Conservation (phyloP, 192 early-diverging fungal genomes). For the Coemansia sp. region DNA sequence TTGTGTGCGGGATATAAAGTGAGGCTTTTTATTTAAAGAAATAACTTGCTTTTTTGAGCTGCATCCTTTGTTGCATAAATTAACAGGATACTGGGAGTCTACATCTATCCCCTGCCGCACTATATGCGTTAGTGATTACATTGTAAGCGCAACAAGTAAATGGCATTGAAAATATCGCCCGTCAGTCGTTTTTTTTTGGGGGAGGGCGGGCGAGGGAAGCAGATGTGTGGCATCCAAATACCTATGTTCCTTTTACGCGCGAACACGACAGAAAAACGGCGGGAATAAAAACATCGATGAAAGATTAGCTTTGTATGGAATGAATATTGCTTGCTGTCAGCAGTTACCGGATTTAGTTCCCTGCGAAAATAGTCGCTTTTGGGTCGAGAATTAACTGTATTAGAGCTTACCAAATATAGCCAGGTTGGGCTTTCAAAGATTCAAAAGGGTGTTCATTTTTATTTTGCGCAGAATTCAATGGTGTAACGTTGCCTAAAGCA, state of each 20-base stretch:
- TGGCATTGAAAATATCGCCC: neutral
- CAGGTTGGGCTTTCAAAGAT: no score
- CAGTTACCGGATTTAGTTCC: neutral
- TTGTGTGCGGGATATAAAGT: neutral
- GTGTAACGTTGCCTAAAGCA: no score
- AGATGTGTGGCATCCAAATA: no score
- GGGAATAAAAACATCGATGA: neutral
- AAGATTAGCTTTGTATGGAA: neutral
- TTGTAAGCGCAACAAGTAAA: neutral
- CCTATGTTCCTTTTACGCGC: neutral
- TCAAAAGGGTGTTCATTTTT: no score
- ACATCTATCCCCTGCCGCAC: neutral
- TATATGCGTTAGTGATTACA: neutral
- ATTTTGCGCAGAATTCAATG: neutral
- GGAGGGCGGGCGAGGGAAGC: no score
- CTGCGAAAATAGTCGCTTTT: neutral
- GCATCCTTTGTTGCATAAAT: slow-evolving; percentile 6
- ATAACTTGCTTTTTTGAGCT: neutral
- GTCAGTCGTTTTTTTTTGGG: no score
- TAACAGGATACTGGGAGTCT: neutral
- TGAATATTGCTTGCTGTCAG: neutral
- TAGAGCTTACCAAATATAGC: neutral
- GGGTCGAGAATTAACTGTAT: neutral
- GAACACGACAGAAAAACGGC: neutral
- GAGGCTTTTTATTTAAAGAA: neutral